Evolutionary conservation across 2,329 filamentous ascomycete genomes (phyloP).

Genomic region (Epichloe hybrida): DNA sequence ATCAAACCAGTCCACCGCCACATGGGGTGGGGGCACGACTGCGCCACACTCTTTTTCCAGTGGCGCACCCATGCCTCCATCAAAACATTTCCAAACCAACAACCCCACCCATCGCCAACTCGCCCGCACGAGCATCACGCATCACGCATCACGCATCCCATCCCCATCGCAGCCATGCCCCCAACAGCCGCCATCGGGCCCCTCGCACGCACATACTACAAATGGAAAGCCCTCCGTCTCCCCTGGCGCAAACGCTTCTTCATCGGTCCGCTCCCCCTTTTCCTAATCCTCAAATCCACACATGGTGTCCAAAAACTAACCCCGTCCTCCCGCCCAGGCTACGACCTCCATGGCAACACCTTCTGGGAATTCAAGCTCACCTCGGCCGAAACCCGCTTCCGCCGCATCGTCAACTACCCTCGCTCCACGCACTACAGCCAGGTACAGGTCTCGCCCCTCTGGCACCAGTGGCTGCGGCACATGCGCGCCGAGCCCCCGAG

Average conservation of each 20-base stretch:
- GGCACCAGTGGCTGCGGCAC: conserved; percentile 58
- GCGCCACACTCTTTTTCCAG: too few species aligned
- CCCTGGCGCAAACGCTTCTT: conserved; percentile 53
- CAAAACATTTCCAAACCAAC: too few species aligned
- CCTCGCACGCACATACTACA: conserved; percentile 35
- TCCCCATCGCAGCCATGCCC: neutral
- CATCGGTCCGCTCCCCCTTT: conserved; percentile 31
- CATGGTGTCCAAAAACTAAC: too few species aligned
- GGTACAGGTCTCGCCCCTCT: conserved; percentile 44
- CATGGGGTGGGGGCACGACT: too few species aligned
- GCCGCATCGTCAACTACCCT: conserved; percentile 49
- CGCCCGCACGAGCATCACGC: too few species aligned
- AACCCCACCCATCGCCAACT: neutral
- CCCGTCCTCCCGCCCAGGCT: conserved; percentile 26
- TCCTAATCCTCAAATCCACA: too few species aligned
- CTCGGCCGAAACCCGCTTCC: conserved; percentile 31
- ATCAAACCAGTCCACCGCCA: too few species aligned
- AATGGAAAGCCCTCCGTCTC: conserved; percentile 48
- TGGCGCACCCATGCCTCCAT: too few species aligned
- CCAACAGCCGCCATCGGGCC: conserved; percentile 15
- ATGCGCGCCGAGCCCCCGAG: conserved; percentile 40
- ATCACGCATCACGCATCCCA: neutral
- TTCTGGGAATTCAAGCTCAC: conserved; percentile 54
- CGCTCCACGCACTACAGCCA: conserved; percentile 38
- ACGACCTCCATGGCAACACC: conserved; percentile 52